phyloP scores from a whole-genome alignment of 148 eudicot genomes.

The Camellia japonica region DNA sequence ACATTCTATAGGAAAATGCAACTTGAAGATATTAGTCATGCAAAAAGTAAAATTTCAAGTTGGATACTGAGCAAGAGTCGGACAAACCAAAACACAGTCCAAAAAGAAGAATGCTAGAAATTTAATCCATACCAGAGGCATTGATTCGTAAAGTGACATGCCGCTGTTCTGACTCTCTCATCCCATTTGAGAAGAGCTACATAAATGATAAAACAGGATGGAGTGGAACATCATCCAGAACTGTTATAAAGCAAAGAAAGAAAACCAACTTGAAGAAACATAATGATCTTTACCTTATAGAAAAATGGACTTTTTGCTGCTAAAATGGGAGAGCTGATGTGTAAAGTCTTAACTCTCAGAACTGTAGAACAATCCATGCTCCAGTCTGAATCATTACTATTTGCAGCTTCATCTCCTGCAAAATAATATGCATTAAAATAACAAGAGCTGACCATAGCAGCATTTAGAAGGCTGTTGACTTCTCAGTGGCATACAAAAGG shows the following conservation, averaged over 20 bases:
- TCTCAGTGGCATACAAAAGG: neutral
- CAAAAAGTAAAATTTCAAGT: constrained; percentile 2
- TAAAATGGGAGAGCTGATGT: constrained; percentile 94
- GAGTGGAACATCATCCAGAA: neutral
- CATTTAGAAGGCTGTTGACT: neutral
- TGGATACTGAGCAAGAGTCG: neutral
- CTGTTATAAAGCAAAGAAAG: constrained; percentile 8
- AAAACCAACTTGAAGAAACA: constrained; percentile 1
- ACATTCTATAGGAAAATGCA: constrained; percentile 2
- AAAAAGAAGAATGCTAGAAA: constrained; percentile 7
- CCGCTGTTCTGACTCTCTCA: constrained; percentile 97
- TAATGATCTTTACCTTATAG: constrained; percentile 56
- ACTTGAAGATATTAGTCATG: constrained; percentile 1
- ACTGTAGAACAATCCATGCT: constrained; percentile 72
- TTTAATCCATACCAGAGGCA: constrained; percentile 68
- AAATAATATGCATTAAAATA: constrained; percentile 3
- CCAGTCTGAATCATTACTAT: constrained; percentile 79
- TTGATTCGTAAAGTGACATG: constrained; percentile 85
- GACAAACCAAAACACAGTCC: neutral
- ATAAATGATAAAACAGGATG: constrained; percentile 16
- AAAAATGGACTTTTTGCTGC: constrained; percentile 99
- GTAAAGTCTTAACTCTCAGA: constrained; percentile 69
- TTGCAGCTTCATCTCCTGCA: constrained; percentile 79
- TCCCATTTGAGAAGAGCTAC: constrained; percentile 93
- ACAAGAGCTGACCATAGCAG: too few species aligned